phyloP scores from a whole-genome alignment of 345 rosid genomes.

The Bretschneidera sinensis region DNA sequence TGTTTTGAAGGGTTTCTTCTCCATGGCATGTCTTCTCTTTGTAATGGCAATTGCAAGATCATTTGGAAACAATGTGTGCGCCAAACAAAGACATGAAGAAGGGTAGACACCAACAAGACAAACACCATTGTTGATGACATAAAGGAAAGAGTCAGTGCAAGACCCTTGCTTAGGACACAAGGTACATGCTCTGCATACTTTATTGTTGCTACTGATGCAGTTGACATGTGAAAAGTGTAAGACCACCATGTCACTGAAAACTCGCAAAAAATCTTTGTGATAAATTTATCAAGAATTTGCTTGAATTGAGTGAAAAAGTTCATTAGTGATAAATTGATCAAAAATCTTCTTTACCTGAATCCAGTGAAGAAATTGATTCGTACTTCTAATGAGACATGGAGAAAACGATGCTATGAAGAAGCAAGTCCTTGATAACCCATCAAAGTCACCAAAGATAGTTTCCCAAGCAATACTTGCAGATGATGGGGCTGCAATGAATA shows the following conservation, averaged over 20 bases:
- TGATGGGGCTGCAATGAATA: slow-evolving; percentile 94
- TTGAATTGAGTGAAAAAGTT: slow-evolving; percentile 93
- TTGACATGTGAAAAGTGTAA: slow-evolving; percentile 94
- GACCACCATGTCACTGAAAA: slow-evolving; percentile 99
- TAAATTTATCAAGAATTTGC: slow-evolving; percentile 28
- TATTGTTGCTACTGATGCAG: slow-evolving; percentile 79
- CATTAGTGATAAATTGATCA: slow-evolving; percentile 35
- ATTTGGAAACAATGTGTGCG: slow-evolving; percentile 61
- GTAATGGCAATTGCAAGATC: slow-evolving; percentile 90
- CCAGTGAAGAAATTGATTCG: slow-evolving; percentile 96
- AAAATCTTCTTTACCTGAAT: slow-evolving; percentile 53
- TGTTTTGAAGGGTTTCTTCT: slow-evolving; percentile 57
- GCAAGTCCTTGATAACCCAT: slow-evolving; percentile 77
- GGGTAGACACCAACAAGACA: slow-evolving; percentile 57
- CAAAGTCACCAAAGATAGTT: slow-evolving; percentile 72
- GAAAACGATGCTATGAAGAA: slow-evolving; percentile 83
- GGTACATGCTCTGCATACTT: slow-evolving; percentile 89
- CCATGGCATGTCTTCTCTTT: slow-evolving; percentile 50
- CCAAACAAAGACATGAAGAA: slow-evolving; percentile 81
- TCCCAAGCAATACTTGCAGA: slow-evolving; percentile 95
- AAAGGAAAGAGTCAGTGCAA: slow-evolving; percentile 69
- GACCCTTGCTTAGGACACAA: slow-evolving; percentile 44
- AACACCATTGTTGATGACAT: slow-evolving; percentile 77
- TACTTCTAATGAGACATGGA: slow-evolving; percentile 62
- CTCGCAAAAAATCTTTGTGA: no score